A percentile compares a stretch with the other conserved stretches of the same genome.
Evolutionary conservation across 768 basidiomycete genomes (phyloP).

Genomic region (Mycena vulgaris): DNA sequence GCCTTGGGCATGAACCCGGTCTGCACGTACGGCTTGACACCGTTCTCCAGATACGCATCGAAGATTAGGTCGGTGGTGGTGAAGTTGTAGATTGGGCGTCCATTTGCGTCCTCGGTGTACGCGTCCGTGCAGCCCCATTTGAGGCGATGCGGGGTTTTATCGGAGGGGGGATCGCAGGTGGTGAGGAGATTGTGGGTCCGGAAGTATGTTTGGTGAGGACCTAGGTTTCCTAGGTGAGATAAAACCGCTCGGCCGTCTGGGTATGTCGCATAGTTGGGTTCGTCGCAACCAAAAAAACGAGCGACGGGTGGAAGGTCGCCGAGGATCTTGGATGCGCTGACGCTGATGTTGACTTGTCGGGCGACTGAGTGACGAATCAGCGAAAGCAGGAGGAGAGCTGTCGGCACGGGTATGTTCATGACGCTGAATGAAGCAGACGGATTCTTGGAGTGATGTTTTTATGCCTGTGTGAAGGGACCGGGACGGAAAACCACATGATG

Average conservation of each 20-base stretch:
- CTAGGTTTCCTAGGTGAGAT: conserved; percentile 30
- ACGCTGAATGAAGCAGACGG: conserved; percentile 13
- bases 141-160: conserved; percentile 34
- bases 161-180: conserved; percentile 33
- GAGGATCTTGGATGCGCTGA: conserved; percentile 33
- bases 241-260: conserved; percentile 34
- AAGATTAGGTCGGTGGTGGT: conserved; percentile 36
- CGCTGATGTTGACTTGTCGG: conserved; percentile 35
- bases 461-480: conserved; percentile 15
- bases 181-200: conserved; percentile 38
- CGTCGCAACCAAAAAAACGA: conserved; percentile 37
- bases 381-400: conserved; percentile 24
- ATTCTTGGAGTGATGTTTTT: conserved; percentile 17
- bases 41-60: conserved; percentile 37
- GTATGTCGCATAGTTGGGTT: conserved; percentile 38
- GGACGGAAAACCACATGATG: conserved; percentile 18
- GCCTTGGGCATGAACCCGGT: conserved; percentile 38
- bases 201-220: conserved; percentile 38
- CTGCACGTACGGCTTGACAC: conserved; percentile 37
- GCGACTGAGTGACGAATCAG: conserved; percentile 21
- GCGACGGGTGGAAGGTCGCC: conserved; percentile 35
- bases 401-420: conserved; percentile 19
- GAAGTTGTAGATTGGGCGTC: conserved; percentile 36
- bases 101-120: conserved; percentile 36
- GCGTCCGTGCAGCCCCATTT: conserved; percentile 38